phyloP scores from a whole-genome alignment of 805 yeast genomes.

The Yamadazyma tumulicola region DNA sequence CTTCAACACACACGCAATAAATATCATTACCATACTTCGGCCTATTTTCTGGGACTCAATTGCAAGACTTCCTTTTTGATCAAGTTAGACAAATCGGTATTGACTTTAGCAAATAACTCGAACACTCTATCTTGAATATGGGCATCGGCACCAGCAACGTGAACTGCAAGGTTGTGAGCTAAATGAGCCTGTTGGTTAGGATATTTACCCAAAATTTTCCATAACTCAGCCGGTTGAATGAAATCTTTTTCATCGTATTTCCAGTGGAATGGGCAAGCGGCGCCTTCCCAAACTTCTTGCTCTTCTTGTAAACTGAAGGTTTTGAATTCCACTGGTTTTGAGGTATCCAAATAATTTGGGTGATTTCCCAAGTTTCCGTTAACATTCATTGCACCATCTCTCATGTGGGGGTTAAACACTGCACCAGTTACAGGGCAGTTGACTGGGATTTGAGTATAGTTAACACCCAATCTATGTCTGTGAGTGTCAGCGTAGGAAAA shows the following conservation, averaged over 20 bases:
- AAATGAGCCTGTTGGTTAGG: conserved; percentile 82
- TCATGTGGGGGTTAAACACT: conserved; percentile 59
- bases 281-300: conserved; percentile 79
- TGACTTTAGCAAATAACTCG: conserved; percentile 72
- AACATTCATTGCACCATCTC: conserved; percentile 75
- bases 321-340: conserved; percentile 48
- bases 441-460: conserved; percentile 84
- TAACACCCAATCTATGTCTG: conserved; percentile 70
- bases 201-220: conserved; percentile 72
- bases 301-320: conserved; percentile 51
- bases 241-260: conserved; percentile 62
- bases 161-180: conserved; percentile 80
- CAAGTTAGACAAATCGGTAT: conserved; percentile 60
- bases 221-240: conserved; percentile 72
- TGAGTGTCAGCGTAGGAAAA: conserved; percentile 77
- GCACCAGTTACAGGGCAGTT: conserved; percentile 65
- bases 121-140: conserved; percentile 76
- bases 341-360: conserved; percentile 70
- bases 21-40: neutral
- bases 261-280: conserved; percentile 89
- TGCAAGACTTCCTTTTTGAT: conserved; percentile 62
- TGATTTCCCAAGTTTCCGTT: conserved; percentile 66
- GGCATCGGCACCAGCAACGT: conserved; percentile 65
- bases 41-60: conserved; percentile 45
- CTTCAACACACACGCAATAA: neutral